These are phyloP conservation scores for Tolypocladium capitatum DNA, from an alignment of 2,329 filamentous ascomycete genomes.

Conservation along the genomic window DNA sequence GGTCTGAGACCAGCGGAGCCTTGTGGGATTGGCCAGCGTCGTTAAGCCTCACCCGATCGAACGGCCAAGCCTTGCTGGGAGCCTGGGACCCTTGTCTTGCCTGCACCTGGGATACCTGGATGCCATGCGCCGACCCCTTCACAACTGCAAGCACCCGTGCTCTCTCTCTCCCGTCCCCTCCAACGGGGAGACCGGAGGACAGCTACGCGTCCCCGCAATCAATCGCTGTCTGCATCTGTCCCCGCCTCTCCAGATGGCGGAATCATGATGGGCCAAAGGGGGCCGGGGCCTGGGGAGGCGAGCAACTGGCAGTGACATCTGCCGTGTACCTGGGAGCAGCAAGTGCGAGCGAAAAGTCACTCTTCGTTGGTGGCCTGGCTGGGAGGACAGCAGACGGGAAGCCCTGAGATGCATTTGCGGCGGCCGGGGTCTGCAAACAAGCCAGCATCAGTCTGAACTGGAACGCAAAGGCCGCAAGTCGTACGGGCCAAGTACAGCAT, in stretches of 20 bases:
- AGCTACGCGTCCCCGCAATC: neutral
- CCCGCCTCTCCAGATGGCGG: neutral
- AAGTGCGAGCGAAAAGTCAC: neutral
- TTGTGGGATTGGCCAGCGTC: neutral
- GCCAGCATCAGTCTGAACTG: neutral
- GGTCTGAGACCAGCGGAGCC: slow-evolving; percentile 1
- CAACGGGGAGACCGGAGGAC: neutral
- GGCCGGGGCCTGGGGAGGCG: neutral
- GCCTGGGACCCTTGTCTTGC: neutral
- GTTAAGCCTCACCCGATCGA: slow-evolving; percentile 1
- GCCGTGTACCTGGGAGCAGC: neutral
- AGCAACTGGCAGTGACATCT: slow-evolving; percentile 1
- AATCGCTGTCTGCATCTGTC: neutral
- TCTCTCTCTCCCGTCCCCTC: neutral
- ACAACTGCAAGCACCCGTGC: neutral
- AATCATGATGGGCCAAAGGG: neutral
- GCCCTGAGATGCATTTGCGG: neutral
- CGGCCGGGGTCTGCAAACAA: neutral
- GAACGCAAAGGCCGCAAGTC: slow-evolving; percentile 2
- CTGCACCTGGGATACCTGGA: neutral
- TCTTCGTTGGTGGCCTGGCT: neutral
- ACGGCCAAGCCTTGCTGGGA: neutral
- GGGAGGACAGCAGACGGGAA: slow-evolving; percentile 2
- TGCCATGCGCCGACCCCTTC: neutral
- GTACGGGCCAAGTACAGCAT: slow-evolving; percentile 2